A percentile compares a stretch with the other conserved stretches of the same genome.
These are phyloP conservation scores for Boletus austroedulis DNA, from an alignment of 1,284 basidiomycete genomes.

Conservation along the genomic window DNA sequence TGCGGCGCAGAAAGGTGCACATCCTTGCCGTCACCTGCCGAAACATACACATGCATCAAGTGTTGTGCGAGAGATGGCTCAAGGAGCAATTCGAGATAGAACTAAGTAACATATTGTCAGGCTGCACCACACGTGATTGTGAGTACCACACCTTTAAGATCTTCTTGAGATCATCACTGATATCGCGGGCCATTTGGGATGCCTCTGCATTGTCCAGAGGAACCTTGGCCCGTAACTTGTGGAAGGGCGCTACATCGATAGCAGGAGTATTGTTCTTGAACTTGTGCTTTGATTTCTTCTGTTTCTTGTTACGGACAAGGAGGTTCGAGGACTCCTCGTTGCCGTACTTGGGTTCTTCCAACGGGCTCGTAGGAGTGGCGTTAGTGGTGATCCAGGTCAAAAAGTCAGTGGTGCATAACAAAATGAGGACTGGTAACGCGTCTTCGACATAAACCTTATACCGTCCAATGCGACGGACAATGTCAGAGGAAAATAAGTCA, in stretches of 20 bases:
- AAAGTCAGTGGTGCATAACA: slow-evolving; percentile 19
- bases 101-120: slow-evolving; percentile 18
- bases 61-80: slow-evolving; percentile 16
- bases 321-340: slow-evolving; percentile 2
- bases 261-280: not conserved
- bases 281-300: slow-evolving; percentile 18
- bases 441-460: slow-evolving; percentile 25
- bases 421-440: slow-evolving; percentile 15
- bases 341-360: slow-evolving; percentile 5
- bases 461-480: slow-evolving; percentile 13
- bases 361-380: not conserved
- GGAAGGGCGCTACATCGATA: slow-evolving; percentile 31
- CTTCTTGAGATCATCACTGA: slow-evolving; percentile 27
- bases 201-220: slow-evolving; percentile 32
- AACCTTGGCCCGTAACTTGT: slow-evolving; percentile 20
- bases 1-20: not conserved
- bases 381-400: not conserved
- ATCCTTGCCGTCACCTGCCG: not conserved
- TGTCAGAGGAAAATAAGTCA: slow-evolving; percentile 9
- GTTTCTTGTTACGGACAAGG: slow-evolving; percentile 17
- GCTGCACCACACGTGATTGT: not conserved
- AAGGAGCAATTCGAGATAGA: slow-evolving; percentile 23
- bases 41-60: slow-evolving; percentile 17
- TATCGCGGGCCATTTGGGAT: slow-evolving; percentile 9
- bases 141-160: slow-evolving; percentile 29